Conservation (phyloP, 2,329 filamentous ascomycete genomes). For the Cladophialophora exuberans region DNA sequence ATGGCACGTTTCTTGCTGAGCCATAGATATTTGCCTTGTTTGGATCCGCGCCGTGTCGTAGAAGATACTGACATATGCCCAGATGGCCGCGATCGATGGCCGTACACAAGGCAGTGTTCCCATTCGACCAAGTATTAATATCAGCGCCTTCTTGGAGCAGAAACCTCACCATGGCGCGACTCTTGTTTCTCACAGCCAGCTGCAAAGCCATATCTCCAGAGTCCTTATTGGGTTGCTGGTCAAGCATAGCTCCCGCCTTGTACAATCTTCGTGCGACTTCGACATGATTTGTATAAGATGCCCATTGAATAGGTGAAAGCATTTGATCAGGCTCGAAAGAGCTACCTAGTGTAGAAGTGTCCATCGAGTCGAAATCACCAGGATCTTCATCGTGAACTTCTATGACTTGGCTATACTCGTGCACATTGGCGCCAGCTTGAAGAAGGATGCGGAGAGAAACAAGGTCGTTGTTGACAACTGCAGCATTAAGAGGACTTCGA, state of each 20-base stretch:
- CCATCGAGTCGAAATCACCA: neutral
- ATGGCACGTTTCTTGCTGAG: neutral
- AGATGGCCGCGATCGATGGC: neutral
- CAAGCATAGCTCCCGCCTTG: neutral
- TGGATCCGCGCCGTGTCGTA: neutral
- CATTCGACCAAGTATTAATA: neutral
- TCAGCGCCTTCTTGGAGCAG: constrained; percentile 1
- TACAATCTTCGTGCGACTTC: neutral
- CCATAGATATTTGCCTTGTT: neutral
- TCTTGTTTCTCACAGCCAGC: neutral
- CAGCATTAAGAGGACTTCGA: neutral
- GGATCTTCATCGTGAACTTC: neutral
- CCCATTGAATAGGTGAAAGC: neutral
- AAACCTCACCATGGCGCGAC: neutral
- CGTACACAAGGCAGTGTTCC: neutral
- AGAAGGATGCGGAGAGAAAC: neutral
- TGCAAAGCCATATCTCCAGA: neutral
- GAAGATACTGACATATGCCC: neutral
- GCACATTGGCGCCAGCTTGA: neutral
- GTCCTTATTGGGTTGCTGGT: neutral
- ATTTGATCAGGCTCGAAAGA: neutral
- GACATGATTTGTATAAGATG: neutral
- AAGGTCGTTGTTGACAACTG: neutral
- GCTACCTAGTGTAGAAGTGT: neutral
- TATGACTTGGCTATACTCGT: neutral